Percentiles rank a stretch among this genome's conserved stretches.
These are phyloP conservation scores for Backusella westeae DNA, from an alignment of 192 early-diverging fungal species.

Conservation along the genomic window DNA sequence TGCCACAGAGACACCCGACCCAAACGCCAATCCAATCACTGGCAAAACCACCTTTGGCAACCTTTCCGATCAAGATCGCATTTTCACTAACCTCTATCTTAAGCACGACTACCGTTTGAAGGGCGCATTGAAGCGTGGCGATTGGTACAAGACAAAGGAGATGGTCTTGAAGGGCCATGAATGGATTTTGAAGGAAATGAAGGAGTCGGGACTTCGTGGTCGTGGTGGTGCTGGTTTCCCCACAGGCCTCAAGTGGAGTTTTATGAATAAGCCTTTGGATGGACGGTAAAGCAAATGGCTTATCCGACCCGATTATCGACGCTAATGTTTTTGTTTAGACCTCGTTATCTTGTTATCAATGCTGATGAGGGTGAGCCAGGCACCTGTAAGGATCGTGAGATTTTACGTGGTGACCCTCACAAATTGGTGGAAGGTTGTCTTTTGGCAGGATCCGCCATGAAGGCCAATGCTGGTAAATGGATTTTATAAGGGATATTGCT, in stretches of 20 bases:
- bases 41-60: slow-evolving; percentile 55
- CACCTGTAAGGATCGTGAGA: slow-evolving; percentile 97
- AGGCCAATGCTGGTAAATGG: slow-evolving; percentile 79
- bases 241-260: slow-evolving; percentile 97
- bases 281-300: slow-evolving; percentile 47
- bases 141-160: slow-evolving; percentile 99
- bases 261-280: slow-evolving; percentile 94
- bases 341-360: slow-evolving; percentile 96
- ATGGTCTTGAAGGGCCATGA: slow-evolving; percentile 93
- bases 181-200: slow-evolving; percentile 98
- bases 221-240: slow-evolving; percentile 99
- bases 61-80: slow-evolving; percentile 90
- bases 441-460: slow-evolving; percentile 94
- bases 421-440: slow-evolving; percentile 97
- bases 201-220: slow-evolving; percentile 88
- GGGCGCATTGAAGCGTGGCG: slow-evolving; percentile 93
- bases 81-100: slow-evolving; percentile 97
- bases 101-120: slow-evolving; percentile 87
- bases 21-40: slow-evolving; percentile 43
- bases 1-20: slow-evolving; percentile 37
- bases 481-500: slow-evolving; percentile 56
- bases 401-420: slow-evolving; percentile 67
- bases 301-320: not conserved
- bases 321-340: slow-evolving; percentile 38
- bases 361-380: slow-evolving; percentile 99